phyloP scores from a whole-genome alignment of 202 grass and related monocot genomes.

The Dendrocalamus latiflorus region DNA sequence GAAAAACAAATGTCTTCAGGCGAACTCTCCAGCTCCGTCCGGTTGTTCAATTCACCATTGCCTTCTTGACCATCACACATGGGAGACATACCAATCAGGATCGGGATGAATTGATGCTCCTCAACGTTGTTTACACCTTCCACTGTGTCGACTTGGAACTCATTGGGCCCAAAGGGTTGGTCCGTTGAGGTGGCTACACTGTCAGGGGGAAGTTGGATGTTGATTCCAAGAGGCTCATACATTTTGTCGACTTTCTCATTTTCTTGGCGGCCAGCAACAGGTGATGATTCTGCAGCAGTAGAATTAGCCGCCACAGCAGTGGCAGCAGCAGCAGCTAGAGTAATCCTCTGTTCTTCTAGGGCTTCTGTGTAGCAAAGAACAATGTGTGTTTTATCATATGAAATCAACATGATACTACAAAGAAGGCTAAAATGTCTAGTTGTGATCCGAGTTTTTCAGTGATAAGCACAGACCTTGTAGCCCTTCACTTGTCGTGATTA shows the following conservation, averaged over 20 bases:
- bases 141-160: slow-evolving; percentile 37
- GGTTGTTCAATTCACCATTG: slow-evolving; percentile 33
- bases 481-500: slow-evolving; percentile 68
- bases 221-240: slow-evolving; percentile 43
- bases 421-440: background rate
- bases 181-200: slow-evolving; percentile 8
- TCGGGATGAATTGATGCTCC: slow-evolving; percentile 71
- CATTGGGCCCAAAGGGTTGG: slow-evolving; percentile 11
- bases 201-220: slow-evolving; percentile 33
- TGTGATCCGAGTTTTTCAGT: background rate
- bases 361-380: slow-evolving; percentile 40
- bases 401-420: slow-evolving; percentile 17
- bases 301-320: slow-evolving; percentile 32
- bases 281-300: slow-evolving; percentile 48
- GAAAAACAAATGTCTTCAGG: slow-evolving; percentile 47
- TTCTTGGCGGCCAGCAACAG: slow-evolving; percentile 29
- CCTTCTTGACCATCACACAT: slow-evolving; percentile 30
- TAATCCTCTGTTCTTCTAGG: slow-evolving; percentile 56
- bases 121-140: slow-evolving; percentile 47
- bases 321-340: slow-evolving; percentile 29
- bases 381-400: background rate
- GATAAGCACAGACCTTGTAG: slow-evolving; percentile 46
- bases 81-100: slow-evolving; percentile 49
- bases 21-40: slow-evolving; percentile 9
- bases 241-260: slow-evolving; percentile 51